These are phyloP conservation scores for Leptodermis oblonga DNA, from an alignment of 257 asterid species.

Conservation along the genomic window DNA sequence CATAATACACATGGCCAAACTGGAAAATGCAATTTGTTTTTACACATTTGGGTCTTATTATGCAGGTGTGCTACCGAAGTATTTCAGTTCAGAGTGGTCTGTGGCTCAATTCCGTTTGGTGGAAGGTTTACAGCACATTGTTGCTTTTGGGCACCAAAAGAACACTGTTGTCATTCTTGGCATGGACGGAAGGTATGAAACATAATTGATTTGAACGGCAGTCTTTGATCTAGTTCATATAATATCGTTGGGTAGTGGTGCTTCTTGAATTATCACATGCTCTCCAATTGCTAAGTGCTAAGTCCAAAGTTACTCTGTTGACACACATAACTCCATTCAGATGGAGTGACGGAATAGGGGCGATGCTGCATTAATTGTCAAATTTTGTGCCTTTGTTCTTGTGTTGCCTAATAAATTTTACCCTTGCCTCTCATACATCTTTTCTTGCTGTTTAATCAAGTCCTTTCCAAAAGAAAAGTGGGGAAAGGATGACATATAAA, in stretches of 20 bases:
- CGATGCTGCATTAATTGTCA: neutral
- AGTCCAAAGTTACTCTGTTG: neutral
- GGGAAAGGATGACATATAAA: neutral
- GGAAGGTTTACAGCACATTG: slow-evolving; percentile 74
- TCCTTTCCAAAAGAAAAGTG: neutral
- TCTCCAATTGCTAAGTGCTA: neutral
- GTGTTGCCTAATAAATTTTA: neutral
- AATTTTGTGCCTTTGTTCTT: neutral
- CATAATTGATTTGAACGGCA: neutral
- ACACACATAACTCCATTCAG: neutral
- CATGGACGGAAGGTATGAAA: slow-evolving; percentile 82
- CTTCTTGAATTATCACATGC: neutral
- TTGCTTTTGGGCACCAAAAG: slow-evolving; percentile 88
- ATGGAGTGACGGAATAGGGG: too few species aligned
- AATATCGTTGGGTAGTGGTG: neutral
- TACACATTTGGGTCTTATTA: slow-evolving; percentile 6
- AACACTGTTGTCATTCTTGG: slow-evolving; percentile 82
- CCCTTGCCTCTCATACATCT: neutral
- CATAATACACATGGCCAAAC: neutral
- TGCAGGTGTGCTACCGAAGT: slow-evolving; percentile 84
- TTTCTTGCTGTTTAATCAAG: neutral
- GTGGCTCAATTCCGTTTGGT: slow-evolving; percentile 87
- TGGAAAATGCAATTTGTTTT: neutral
- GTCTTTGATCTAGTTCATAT: neutral
- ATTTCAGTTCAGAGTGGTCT: slow-evolving; percentile 98